These are phyloP conservation scores for Bolboschoenus planiculmis DNA, from an alignment of 176 grass and related monocot genomes.

Conservation along the genomic window DNA sequence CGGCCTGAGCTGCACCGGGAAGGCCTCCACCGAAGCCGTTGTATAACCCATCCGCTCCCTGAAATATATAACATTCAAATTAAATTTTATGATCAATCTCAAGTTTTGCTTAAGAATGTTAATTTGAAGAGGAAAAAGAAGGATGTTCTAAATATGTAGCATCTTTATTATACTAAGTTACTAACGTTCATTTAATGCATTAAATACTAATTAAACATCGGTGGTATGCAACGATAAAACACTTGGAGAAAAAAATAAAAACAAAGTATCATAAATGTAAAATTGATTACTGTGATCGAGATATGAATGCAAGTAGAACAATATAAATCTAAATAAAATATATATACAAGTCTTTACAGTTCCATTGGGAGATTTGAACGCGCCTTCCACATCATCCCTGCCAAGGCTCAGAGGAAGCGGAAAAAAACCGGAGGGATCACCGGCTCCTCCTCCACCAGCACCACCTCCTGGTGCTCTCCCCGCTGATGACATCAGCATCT, in stretches of 20 bases:
- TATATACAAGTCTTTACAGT: slow-evolving; percentile 30
- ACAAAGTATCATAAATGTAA: no score
- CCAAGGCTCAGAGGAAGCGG: slow-evolving; percentile 37
- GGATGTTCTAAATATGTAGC: no score
- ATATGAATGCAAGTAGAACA: not conserved
- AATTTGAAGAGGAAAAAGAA: no score
- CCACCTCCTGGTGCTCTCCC: slow-evolving; percentile 15
- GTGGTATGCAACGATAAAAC: no score
- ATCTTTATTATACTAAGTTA: no score
- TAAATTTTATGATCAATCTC: not conserved
- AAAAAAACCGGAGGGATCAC: slow-evolving; percentile 31
- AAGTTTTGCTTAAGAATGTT: not conserved
- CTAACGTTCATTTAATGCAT: not conserved
- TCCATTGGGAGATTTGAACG: slow-evolving; percentile 68
- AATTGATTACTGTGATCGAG: not conserved
- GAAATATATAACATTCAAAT: not conserved
- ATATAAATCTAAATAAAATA: not conserved
- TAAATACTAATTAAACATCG: no score
- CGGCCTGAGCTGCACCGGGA: slow-evolving; percentile 9
- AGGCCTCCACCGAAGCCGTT: slow-evolving; percentile 12
- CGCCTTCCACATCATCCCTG: slow-evolving; percentile 50
- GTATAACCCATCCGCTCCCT: slow-evolving; percentile 20
- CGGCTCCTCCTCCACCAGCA: slow-evolving; percentile 25
- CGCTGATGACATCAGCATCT: slow-evolving; percentile 22
- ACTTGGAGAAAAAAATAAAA: no score